Base-by-base conservation (phyloP, 768 basidiomycete species). In the Trametes punicea region DNA sequence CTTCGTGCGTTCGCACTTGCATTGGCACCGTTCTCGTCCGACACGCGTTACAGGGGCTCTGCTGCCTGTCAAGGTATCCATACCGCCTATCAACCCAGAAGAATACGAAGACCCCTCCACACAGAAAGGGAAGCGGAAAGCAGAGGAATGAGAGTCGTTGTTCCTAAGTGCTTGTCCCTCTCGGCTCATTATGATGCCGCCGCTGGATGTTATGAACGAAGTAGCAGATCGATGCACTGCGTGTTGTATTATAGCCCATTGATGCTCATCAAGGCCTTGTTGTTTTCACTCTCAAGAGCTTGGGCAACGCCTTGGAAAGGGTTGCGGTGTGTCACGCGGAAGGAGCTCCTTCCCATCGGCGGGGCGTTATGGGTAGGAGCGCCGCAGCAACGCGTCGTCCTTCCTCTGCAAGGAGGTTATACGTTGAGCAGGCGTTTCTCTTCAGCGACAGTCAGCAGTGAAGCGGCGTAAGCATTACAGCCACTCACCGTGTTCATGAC, bases 391-490 rank as follows among this genome's bases (percentile, higher is more conserved):
- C 92, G 23, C 88, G 85, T 49, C 96, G 78, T 6, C 96, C 96
- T 72, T 99, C 96, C 69, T 99, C 96, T 0, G 88, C 73, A 42
- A 99, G 78, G 21, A 99, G 69, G 70, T 99, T 98, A 71, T 94
- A 99, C 0, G 96, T 98, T 25, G 95, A 88, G 64, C 92, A 94
- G 16, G 95, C 96, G 67, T 95, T 97, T 65, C 91, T 77, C 94
- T 90, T 18, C 13, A 46, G 6, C 15, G 20, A 8, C 15, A 5
- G 20, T 44, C 8, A 20, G 41, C 15, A 3, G 40, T 20, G 20
- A 11, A 20, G 2, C 23, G 10, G 4, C 31, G 25, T 13, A 21
- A 5, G 6, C 13, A 15, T 23, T n/a, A n/a, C n/a, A n/a, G 23
- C 11, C 6, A 75, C 81, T 50, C 60, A 91, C 91, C 38, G 90